Evolutionary conservation across 257 asterid genomes (phyloP).

Genomic region (Linaria vulgaris): DNA sequence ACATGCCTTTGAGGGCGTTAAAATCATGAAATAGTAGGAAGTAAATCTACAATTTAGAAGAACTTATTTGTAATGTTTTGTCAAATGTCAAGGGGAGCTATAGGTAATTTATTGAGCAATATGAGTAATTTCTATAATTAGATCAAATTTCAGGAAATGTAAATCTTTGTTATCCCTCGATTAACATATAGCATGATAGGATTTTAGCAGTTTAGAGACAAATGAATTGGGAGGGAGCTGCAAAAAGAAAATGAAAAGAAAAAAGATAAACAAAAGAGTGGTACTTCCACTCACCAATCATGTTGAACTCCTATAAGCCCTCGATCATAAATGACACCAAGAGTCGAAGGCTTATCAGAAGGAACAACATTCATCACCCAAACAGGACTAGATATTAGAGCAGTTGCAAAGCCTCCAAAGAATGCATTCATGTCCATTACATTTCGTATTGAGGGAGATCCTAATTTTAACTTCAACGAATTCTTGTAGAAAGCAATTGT

Average conservation of each 20-base stretch:
- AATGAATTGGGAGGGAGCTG: neutral
- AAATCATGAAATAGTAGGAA: too few species aligned
- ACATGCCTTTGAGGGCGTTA: too few species aligned
- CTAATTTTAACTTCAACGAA: conserved; percentile 67
- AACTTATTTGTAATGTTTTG: too few species aligned
- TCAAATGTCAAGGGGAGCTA: too few species aligned
- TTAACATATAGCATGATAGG: neutral
- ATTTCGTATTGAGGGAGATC: conserved; percentile 79
- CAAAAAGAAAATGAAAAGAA: conserved; percentile 6
- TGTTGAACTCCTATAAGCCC: conserved; percentile 94
- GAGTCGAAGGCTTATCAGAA: conserved; percentile 66
- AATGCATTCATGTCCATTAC: conserved; percentile 99
- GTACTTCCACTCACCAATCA: conserved; percentile 68
- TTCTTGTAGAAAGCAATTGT: conserved; percentile 77
- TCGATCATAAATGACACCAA: conserved; percentile 84
- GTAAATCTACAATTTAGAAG: too few species aligned
- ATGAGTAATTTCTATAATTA: too few species aligned
- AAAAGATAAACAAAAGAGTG: neutral
- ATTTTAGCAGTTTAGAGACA: neutral
- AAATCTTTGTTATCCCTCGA: too few species aligned
- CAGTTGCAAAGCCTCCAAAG: conserved; percentile 95
- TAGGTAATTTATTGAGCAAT: too few species aligned
- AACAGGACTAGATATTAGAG: conserved; percentile 69
- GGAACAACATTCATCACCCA: conserved; percentile 99
- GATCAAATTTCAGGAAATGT: too few species aligned